These are phyloP conservation scores for Podila minutissima DNA, from an alignment of 192 early-diverging fungal genomes.

Conservation along the genomic window DNA sequence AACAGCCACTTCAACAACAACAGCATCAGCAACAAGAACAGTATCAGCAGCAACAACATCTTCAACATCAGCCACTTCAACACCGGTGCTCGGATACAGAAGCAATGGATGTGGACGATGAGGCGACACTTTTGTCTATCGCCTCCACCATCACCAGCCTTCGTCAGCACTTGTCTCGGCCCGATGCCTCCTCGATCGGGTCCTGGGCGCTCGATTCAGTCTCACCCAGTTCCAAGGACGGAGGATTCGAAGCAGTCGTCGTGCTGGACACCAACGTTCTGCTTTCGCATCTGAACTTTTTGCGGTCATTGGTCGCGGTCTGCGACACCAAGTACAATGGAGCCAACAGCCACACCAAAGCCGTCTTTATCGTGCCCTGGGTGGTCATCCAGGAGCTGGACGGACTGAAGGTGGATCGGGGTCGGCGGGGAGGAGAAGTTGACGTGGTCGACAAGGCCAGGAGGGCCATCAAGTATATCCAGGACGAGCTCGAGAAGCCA, in stretches of 20 bases:
- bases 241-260: slow-evolving; percentile 32
- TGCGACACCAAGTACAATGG: background rate
- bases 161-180: slow-evolving; percentile 14
- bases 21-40: background rate
- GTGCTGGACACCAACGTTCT: slow-evolving; percentile 68
- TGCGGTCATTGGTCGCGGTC: slow-evolving; percentile 44
- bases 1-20: background rate
- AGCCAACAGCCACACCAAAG: slow-evolving; percentile 3
- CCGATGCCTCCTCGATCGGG: background rate
- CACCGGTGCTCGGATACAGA: slow-evolving; percentile 3
- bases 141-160: slow-evolving; percentile 29
- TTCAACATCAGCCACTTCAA: background rate
- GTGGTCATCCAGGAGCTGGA: slow-evolving; percentile 67
- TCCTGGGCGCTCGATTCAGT: slow-evolving; percentile 24
- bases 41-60: background rate
- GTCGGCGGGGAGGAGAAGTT: slow-evolving; percentile 15
- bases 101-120: slow-evolving; percentile 50
- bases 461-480: slow-evolving; percentile 60
- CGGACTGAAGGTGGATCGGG: slow-evolving; percentile 52
- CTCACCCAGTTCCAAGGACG: background rate
- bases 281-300: slow-evolving; percentile 60
- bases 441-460: slow-evolving; percentile 52
- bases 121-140: slow-evolving; percentile 17
- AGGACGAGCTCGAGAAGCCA: slow-evolving; percentile 48
- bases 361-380: slow-evolving; percentile 67